phyloP scores from a whole-genome alignment of 306 rosid species.

The Malus sieversii region DNA sequence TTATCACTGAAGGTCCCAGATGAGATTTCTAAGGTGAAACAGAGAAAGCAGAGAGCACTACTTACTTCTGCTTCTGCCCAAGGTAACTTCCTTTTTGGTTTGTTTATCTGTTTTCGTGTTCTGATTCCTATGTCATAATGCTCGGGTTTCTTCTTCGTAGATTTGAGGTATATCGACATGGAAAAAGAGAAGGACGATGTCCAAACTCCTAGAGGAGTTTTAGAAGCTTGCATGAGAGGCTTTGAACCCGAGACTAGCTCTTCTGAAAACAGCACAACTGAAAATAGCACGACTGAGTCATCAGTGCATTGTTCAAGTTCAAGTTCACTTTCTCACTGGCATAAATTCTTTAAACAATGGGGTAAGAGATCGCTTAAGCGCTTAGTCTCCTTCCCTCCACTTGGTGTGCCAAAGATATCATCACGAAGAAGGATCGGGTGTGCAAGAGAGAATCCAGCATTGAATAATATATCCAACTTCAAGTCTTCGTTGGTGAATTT shows the following conservation, averaged over 20 bases:
- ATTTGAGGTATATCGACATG: conserved; percentile 47
- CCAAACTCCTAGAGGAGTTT: conserved; percentile 75
- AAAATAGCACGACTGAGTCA: neutral
- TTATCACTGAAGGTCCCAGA: conserved; percentile 10
- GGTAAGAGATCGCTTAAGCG: conserved; percentile 33
- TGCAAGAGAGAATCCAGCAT: conserved; percentile 29
- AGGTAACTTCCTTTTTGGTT: conserved; percentile 32
- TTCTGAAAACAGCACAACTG: neutral
- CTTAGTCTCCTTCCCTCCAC: conserved; percentile 40
- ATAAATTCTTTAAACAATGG: conserved; percentile 40
- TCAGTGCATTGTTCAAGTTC: conserved; percentile 20
- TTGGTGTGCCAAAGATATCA: conserved; percentile 39
- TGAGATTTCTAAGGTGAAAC: conserved; percentile 4
- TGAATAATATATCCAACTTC: conserved; percentile 32
- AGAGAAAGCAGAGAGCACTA: conserved; percentile 10
- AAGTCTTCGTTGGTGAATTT: conserved; percentile 44
- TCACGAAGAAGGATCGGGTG: conserved; percentile 46
- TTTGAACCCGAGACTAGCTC: conserved; percentile 20
- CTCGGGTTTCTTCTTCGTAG: conserved; percentile 24
- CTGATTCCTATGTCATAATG: neutral
- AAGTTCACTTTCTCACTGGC: conserved; percentile 34
- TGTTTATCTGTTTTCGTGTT: neutral
- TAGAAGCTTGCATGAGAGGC: conserved; percentile 42
- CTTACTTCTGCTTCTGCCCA: conserved; percentile 35
- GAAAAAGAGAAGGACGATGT: conserved; percentile 58